phyloP scores from a whole-genome alignment of 306 rosid genomes.

The Malus orientalis region DNA sequence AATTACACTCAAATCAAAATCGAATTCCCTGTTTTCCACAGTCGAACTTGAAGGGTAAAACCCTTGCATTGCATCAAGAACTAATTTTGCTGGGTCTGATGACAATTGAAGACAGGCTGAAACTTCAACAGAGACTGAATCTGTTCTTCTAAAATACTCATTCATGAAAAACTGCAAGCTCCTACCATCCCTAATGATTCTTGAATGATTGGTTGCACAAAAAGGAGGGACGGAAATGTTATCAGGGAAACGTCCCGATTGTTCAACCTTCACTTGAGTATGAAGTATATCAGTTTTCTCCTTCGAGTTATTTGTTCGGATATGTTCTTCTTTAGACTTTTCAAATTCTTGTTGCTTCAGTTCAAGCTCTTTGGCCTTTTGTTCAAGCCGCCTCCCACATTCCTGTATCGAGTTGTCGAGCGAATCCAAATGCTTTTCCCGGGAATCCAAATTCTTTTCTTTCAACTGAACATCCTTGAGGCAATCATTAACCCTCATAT shows the following conservation, averaged over 20 bases:
- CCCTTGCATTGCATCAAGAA: slow-evolving; percentile 42
- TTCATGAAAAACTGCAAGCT: slow-evolving; percentile 24
- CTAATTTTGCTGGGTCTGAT: slow-evolving; percentile 32
- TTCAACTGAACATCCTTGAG: slow-evolving; percentile 6
- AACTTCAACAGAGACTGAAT: slow-evolving; percentile 10
- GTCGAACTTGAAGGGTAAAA: slow-evolving; percentile 25
- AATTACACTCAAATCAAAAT: slow-evolving; percentile 19
- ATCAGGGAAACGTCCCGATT: not conserved
- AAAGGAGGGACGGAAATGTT: not conserved
- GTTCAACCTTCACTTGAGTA: not conserved
- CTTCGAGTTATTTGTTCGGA: not conserved
- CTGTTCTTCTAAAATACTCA: slow-evolving; percentile 25
- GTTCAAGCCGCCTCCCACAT: not conserved
- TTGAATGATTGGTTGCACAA: not conserved
- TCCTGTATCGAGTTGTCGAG: not conserved
- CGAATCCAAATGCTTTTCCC: not conserved
- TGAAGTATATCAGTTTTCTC: not conserved
- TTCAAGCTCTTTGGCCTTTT: not conserved
- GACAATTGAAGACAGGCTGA: slow-evolving; percentile 23
- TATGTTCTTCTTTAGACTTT: slow-evolving; percentile 7
- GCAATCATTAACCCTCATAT: not conserved
- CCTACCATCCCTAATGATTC: slow-evolving; percentile 9
- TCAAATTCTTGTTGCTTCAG: not conserved
- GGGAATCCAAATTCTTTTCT: not conserved
- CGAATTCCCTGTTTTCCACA: slow-evolving; percentile 7